These are phyloP conservation scores for Globisporangium okanoganense DNA, from an alignment of 352 stramenopile genomes.

Conservation along the genomic window DNA sequence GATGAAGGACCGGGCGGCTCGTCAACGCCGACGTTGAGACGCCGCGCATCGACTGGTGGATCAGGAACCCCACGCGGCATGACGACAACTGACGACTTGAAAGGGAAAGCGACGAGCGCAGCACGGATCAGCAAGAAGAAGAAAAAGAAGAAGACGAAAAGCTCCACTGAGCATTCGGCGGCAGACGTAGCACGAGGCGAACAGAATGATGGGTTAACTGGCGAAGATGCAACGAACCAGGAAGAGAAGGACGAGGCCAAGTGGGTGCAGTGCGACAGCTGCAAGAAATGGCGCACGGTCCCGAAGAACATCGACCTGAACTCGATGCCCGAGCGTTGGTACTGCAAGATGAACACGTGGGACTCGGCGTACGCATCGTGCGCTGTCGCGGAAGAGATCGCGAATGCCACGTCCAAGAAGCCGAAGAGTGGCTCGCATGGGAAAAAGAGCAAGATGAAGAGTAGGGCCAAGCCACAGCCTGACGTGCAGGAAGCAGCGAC, in stretches of 20 bases:
- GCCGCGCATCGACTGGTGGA: conserved; percentile 7
- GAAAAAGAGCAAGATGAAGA: conserved; percentile 20
- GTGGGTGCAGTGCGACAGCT: conserved; percentile 96
- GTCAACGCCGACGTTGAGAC: conserved; percentile 21
- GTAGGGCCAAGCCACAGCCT: conserved; percentile 22
- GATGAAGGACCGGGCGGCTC: conserved; percentile 31
- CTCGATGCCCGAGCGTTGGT: conserved; percentile 93
- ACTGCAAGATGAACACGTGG: conserved; percentile 95
- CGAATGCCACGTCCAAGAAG: conserved; percentile 18
- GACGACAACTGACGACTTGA: neutral
- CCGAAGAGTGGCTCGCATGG: conserved; percentile 6
- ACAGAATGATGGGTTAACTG: conserved; percentile 17
- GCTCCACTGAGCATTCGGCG: conserved; percentile 10
- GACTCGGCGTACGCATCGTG: conserved; percentile 84
- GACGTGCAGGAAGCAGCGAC: neutral
- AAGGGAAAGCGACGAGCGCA: conserved; percentile 3
- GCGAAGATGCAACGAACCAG: conserved; percentile 19
- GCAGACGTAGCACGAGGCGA: conserved; percentile 14
- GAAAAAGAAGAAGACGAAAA: conserved; percentile 52
- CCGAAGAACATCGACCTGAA: conserved; percentile 86
- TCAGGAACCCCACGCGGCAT: conserved; percentile 7
- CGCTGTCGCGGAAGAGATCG: conserved; percentile 87
- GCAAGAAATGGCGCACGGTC: conserved; percentile 95
- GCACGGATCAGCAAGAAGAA: conserved; percentile 40
- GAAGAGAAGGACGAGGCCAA: conserved; percentile 63